A percentile compares a stretch with the other conserved stretches of the same genome.
Conservation (phyloP, 2,329 filamentous ascomycete species). For the Botryotinia calthae region DNA sequence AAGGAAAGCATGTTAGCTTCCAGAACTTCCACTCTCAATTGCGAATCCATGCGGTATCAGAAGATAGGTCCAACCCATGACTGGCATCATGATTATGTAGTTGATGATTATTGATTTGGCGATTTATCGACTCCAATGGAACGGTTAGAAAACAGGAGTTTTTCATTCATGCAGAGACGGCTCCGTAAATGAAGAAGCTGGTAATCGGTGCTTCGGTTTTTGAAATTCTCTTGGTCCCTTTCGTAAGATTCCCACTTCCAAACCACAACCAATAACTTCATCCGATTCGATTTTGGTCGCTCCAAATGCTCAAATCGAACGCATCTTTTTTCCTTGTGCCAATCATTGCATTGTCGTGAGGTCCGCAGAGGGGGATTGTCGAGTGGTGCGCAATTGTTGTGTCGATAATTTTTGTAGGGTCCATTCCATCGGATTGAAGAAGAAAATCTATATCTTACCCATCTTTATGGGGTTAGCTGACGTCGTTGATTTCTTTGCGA, state of each 20-base stretch:
- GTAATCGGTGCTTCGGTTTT: neutral
- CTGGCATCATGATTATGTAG: neutral
- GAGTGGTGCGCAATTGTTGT: conserved; percentile 1
- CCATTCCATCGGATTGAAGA: conserved; percentile 9
- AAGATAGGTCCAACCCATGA: neutral
- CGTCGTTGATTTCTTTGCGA: conserved; percentile 28
- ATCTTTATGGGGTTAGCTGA: conserved; percentile 49
- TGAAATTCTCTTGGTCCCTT: neutral
- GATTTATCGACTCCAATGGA: neutral
- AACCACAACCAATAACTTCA: neutral
- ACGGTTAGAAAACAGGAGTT: neutral
- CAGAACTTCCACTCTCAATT: neutral
- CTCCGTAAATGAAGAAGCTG: neutral
- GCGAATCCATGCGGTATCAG: neutral
- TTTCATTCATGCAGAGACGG: neutral
- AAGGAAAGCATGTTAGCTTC: conserved; percentile 38
- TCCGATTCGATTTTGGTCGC: neutral
- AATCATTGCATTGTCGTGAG: neutral
- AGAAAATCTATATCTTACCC: conserved; percentile 52
- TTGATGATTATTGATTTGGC: neutral
- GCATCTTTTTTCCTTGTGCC: neutral
- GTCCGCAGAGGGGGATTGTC: neutral
- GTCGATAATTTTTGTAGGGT: neutral
- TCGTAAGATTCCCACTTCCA: neutral
- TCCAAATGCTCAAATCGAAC: neutral